Evolutionary conservation across 2,329 filamentous ascomycete species (phyloP), one percentile per base, ranked within the genome.

Genomic region (Cladosporium sp.): DNA sequence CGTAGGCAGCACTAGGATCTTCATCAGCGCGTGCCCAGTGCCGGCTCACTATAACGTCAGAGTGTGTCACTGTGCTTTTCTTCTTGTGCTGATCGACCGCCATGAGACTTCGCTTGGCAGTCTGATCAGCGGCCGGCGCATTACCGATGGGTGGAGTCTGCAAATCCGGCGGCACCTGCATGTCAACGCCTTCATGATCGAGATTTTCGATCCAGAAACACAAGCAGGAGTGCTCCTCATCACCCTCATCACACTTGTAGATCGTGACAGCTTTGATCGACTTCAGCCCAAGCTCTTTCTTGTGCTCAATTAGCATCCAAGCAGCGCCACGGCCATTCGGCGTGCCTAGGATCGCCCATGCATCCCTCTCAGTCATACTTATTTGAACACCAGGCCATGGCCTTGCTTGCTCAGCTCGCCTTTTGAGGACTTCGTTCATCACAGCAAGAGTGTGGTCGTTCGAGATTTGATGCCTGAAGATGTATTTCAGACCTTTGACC

Each of bases 241-340:
- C n/a, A n/a, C n/a, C 7, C 32, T 5, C 14, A 7, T 3, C 36
- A 10, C 25, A 36, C 4, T n/a, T 7, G 30, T 26, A 64, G 1
- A 64, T 30, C 18, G 63, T 64, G 28, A 69, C 54, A 18, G 13
- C 39, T 14, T 56, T 48, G 16, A 68, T 57, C 11, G 25, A 18
- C 32, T 66, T 68, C 51, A 30, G 23, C 8, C 69, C 67, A 14
- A 70, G 64, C 58, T 68, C 54, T 16, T 48, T 21, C 21, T 68
- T 68, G 39, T 69, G 67, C 58, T 70, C 65, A 8, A 36, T 51
- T n/a, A 69, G 46, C 18, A 69, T 34, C 32, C 63, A 68, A 1
- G 66, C 66, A 25, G 49, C 58, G 8, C 65, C 67, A 13, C 21
- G n/a, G 8, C 60, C 69, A 53, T 64, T 62, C 13, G 67, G 65